Percentiles rank a stretch among this genome's conserved stretches.
phyloP scores from a whole-genome alignment of 257 asterid genomes.

The Solanum lignicaule region DNA sequence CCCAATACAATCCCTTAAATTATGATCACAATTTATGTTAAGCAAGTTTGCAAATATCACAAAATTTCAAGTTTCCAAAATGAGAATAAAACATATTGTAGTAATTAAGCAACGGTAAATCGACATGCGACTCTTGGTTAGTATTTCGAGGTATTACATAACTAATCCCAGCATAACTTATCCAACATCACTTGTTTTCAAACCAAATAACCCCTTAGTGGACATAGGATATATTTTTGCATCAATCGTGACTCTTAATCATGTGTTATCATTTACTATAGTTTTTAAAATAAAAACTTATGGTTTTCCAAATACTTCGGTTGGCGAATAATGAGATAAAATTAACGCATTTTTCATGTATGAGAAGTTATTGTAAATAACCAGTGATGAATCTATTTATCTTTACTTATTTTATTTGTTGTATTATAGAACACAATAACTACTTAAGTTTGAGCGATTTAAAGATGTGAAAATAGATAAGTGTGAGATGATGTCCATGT shows the following conservation, averaged over 20 bases:
- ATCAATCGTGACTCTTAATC: not conserved
- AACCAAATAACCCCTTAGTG: not conserved
- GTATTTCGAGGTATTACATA: no score
- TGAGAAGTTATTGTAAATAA: not conserved
- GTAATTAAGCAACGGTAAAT: no score
- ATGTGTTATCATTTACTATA: not conserved
- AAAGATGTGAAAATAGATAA: not conserved
- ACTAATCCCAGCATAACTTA: not conserved
- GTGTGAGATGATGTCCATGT: not conserved
- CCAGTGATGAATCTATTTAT: not conserved
- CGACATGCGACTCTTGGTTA: no score
- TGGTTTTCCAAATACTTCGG: not conserved
- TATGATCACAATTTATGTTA: no score
- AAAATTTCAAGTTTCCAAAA: no score
- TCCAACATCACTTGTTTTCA: not conserved
- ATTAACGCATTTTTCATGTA: not conserved
- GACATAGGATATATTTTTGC: not conserved
- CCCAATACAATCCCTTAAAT: no score
- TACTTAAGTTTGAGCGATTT: not conserved
- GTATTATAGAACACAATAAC: not conserved
- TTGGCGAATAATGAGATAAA: not conserved
- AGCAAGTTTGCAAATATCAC: no score
- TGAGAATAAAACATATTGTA: no score
- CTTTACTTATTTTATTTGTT: no score
- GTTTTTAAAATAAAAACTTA: no score